These are phyloP conservation scores for Podaxis sp. DNA, from an alignment of 768 basidiomycete genomes.

Conservation along the genomic window DNA sequence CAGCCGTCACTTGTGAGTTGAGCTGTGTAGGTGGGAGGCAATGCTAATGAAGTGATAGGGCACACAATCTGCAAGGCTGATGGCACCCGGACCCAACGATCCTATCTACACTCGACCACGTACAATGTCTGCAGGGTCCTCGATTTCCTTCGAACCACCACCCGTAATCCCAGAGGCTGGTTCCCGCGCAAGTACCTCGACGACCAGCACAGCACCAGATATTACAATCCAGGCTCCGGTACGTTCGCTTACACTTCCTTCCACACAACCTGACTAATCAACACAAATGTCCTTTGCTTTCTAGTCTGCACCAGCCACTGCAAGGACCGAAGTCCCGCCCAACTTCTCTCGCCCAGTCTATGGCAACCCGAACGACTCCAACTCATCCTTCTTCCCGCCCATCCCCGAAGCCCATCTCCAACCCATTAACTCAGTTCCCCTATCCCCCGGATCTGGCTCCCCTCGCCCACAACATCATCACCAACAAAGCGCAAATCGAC, in stretches of 20 bases:
- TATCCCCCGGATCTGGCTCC: neutral
- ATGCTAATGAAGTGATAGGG: conserved; percentile 12
- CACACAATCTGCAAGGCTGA: conserved; percentile 15
- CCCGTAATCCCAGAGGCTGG: conserved; percentile 10
- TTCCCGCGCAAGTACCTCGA: conserved; percentile 13
- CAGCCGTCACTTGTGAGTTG: conserved; percentile 33
- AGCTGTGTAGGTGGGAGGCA: neutral
- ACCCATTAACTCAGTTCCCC: neutral
- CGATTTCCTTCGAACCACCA: conserved; percentile 10
- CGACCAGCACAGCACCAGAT: conserved; percentile 23
- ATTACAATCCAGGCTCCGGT: conserved; percentile 37
- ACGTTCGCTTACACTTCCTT: conserved; percentile 11
- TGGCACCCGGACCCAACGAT: conserved; percentile 12
- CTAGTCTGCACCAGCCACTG: neutral
- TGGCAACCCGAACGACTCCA: neutral
- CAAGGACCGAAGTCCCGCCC: neutral
- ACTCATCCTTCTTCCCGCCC: conserved; percentile 5
- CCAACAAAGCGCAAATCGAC: neutral
- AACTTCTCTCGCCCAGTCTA: neutral
- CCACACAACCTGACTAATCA: neutral
- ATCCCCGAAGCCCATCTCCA: neutral
- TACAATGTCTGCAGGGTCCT: neutral
- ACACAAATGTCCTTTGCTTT: neutral
- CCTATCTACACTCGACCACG: conserved; percentile 14
- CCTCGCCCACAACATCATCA: neutral